Conservation (phyloP, 2,329 filamentous ascomycete species). For the Claviceps arundinis region DNA sequence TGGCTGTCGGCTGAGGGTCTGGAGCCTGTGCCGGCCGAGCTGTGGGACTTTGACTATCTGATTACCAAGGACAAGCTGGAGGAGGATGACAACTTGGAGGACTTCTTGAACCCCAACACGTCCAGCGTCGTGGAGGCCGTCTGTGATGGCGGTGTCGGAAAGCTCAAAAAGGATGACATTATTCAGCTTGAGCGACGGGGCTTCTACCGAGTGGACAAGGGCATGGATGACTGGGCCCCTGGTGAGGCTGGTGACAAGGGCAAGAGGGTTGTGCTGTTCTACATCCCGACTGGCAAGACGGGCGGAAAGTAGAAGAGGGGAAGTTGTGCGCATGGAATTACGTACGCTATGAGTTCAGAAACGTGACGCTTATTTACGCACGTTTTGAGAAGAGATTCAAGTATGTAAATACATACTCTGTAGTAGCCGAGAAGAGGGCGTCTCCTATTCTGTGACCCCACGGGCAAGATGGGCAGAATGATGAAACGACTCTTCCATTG, state of each 20-base stretch:
- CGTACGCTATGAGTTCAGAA: background rate
- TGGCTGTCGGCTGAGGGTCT: slow-evolving; percentile 72
- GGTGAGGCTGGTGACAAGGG: slow-evolving; percentile 35
- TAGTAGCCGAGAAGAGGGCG: too few relatives aligned
- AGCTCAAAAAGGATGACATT: slow-evolving; percentile 75
- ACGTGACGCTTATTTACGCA: too few relatives aligned
- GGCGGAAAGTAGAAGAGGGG: slow-evolving; percentile 9
- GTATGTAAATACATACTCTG: too few relatives aligned
- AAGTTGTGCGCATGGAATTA: background rate
- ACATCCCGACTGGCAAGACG: slow-evolving; percentile 38
- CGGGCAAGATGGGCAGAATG: too few relatives aligned
- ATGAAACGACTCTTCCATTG: too few relatives aligned
- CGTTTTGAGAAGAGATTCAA: too few relatives aligned
- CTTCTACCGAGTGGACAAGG: slow-evolving; percentile 75
- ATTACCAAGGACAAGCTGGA: slow-evolving; percentile 91
- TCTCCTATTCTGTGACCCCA: too few relatives aligned
- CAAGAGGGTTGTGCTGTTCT: slow-evolving; percentile 40
- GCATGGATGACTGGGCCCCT: slow-evolving; percentile 34
- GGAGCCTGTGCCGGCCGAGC: slow-evolving; percentile 65
- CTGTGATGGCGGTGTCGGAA: slow-evolving; percentile 67
- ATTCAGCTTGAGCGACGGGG: slow-evolving; percentile 92
- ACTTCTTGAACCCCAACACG: slow-evolving; percentile 67
- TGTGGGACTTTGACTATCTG: slow-evolving; percentile 91
- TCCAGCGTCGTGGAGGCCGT: slow-evolving; percentile 61
- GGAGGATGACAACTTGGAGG: slow-evolving; percentile 74